These are phyloP conservation scores for Escovopsis sp. DNA, from an alignment of 2,329 filamentous ascomycete species.

Conservation along the genomic window DNA sequence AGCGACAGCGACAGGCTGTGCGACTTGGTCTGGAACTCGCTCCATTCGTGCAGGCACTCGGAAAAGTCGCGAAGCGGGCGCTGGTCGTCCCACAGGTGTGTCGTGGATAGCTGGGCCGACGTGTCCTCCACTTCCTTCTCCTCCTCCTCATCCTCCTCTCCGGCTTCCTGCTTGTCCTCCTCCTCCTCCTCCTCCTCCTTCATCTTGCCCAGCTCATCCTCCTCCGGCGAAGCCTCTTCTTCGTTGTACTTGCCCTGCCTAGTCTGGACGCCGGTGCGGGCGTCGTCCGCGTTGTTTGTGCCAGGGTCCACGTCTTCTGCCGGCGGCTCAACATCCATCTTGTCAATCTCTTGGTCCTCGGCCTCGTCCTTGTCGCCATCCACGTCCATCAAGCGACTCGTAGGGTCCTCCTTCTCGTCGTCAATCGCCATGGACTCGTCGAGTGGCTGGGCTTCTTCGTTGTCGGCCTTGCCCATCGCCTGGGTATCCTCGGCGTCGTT, in stretches of 20 bases:
- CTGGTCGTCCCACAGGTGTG: slow-evolving; percentile 44
- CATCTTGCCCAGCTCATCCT: slow-evolving; percentile 19
- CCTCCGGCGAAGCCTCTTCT: slow-evolving; percentile 29
- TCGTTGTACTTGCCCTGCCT: slow-evolving; percentile 41
- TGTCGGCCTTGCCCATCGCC: slow-evolving; percentile 73
- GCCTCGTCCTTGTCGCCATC: slow-evolving; percentile 30
- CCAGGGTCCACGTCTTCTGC: slow-evolving; percentile 23
- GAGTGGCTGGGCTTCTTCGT: slow-evolving; percentile 74
- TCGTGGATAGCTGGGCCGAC: slow-evolving; percentile 53
- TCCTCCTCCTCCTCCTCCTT: slow-evolving; percentile 30
- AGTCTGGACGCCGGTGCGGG: slow-evolving; percentile 44
- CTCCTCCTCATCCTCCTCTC: slow-evolving; percentile 34
- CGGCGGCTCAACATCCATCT: slow-evolving; percentile 26
- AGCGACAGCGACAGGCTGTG: slow-evolving; percentile 76
- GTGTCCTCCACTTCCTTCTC: slow-evolving; percentile 35
- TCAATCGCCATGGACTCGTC: slow-evolving; percentile 85
- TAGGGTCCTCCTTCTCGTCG: slow-evolving; percentile 38
- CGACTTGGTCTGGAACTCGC: slow-evolving; percentile 68
- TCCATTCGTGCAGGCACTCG: slow-evolving; percentile 63
- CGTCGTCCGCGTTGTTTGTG: slow-evolving; percentile 36
- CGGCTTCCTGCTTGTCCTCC: slow-evolving; percentile 11
- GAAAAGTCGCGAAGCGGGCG: slow-evolving; percentile 31
- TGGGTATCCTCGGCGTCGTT: slow-evolving; percentile 73
- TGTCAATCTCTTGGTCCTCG: slow-evolving; percentile 29
- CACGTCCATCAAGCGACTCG: slow-evolving; percentile 37